These are phyloP conservation scores for Inonotus hispidus DNA, from an alignment of 1,284 basidiomycete genomes.

Conservation along the genomic window DNA sequence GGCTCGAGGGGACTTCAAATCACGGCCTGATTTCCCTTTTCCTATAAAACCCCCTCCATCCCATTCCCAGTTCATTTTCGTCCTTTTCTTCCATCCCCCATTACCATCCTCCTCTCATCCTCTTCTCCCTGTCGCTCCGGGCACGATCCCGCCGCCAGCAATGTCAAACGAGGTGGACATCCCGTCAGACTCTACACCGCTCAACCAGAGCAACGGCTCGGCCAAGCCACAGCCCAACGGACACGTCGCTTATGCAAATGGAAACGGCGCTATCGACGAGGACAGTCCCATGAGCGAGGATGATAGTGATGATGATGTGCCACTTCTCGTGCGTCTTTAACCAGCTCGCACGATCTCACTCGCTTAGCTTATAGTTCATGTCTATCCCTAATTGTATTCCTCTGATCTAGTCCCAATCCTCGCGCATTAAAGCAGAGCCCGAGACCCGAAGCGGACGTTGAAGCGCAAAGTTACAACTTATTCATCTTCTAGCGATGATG, in stretches of 20 bases:
- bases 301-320: slow-evolving; percentile 55
- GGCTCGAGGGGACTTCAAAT: slow-evolving; percentile 44
- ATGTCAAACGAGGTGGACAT: slow-evolving; percentile 46
- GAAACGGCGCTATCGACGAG: slow-evolving; percentile 27
- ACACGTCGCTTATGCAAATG: slow-evolving; percentile 15
- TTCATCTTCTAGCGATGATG: slow-evolving; percentile 62
- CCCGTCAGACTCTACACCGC: slow-evolving; percentile 53
- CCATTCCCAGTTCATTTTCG: slow-evolving; percentile 21
- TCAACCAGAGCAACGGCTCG: not conserved
- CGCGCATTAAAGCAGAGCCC: slow-evolving; percentile 42
- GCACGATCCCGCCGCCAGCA: not conserved
- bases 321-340: slow-evolving; percentile 55
- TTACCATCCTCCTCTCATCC: slow-evolving; percentile 19
- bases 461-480: slow-evolving; percentile 56
- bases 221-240: slow-evolving; percentile 12
- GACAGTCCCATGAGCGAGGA: slow-evolving; percentile 52
- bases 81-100: slow-evolving; percentile 21
- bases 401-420: slow-evolving; percentile 38
- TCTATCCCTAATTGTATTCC: slow-evolving; percentile 24
- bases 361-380: not conserved
- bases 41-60: slow-evolving; percentile 28
- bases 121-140: not conserved
- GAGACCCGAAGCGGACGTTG: slow-evolving; percentile 38
- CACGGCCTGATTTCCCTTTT: slow-evolving; percentile 24
- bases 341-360: not conserved